Evolutionary conservation across 2,329 filamentous ascomycete genomes (phyloP), one percentile per base, ranked within the genome.

Genomic region (Aspergillus fischeri): DNA sequence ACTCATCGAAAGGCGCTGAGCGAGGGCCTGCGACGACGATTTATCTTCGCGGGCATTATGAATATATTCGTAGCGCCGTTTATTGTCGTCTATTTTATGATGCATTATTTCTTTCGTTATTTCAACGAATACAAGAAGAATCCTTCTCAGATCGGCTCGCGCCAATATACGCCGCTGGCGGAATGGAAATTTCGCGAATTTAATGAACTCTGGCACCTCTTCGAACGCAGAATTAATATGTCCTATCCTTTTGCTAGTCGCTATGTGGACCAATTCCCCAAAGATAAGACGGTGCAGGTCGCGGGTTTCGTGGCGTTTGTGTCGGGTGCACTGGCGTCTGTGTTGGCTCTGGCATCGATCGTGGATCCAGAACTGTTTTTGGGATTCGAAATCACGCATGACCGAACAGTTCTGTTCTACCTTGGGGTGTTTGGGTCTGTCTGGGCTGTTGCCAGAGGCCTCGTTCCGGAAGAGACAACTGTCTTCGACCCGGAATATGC

Each of bases 111-210:
- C 67, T 92, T 97, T 70, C 91, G 89, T 32, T 96, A 97, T 70
- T 97, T 97, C 73, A 94, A 94, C 67, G 93, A 99, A 78, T 97
- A 96, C 70, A 92, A 96, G 75, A 95, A 92, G 69, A 96, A 97
- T 61, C 93, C 91, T 0, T 86, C 91, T 0, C 87, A 92, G 61
- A 84, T 96, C 41, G 89, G 90, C n/a, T 88, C 91, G 17, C 86
- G 94, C 44, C 88, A 92, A 63, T 99, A 97, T 70, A 97, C 93
- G 0, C 90, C 92, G 1, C 83, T 96, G 52, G 94, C 94, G 0
- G 90, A 96, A 71, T 99, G 94, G 94, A 97, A 97, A 68, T 97
- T 99, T 62, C 88, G 94, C 50, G 93, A 97, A 72, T 99, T 97
- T 81, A 99, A 99, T 68, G 94, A 99, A 73, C 81, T 99, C 1